Conservation (phyloP, 2,329 filamentous ascomycete species). For the Penicillium sp. region DNA sequence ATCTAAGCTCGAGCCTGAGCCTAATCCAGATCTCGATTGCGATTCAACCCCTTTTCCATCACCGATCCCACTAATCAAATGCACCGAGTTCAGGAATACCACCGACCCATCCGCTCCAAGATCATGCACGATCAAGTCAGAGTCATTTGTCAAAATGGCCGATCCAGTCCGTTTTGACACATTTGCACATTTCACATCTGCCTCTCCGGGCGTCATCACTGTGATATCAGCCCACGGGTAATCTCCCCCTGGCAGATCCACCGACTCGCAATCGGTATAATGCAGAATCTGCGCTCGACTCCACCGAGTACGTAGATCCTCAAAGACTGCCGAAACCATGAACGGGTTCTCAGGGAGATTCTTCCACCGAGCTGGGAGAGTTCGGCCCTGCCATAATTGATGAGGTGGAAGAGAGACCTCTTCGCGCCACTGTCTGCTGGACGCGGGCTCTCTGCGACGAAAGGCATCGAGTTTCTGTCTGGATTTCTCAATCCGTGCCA, state of each 20-base stretch:
- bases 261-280: conserved; percentile 8
- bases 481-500: conserved; percentile 54
- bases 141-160: conserved; percentile 73
- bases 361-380: conserved; percentile 22
- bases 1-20: too few species aligned
- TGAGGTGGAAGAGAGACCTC: conserved; percentile 13
- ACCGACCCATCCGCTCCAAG: conserved; percentile 58
- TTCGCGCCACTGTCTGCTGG: conserved; percentile 5
- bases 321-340: conserved; percentile 69
- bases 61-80: conserved; percentile 22
- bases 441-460: conserved; percentile 22
- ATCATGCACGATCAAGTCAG: conserved; percentile 73
- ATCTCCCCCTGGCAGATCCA: conserved; percentile 14
- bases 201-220: conserved; percentile 71
- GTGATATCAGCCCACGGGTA: conserved; percentile 37
- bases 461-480: conserved; percentile 52
- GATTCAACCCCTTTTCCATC: conserved; percentile 8
- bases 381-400: conserved; percentile 24
- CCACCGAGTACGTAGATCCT: conserved; percentile 55
- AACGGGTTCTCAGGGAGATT: conserved; percentile 57
- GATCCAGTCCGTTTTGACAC: conserved; percentile 52
- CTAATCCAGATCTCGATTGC: too few species aligned
- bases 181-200: conserved; percentile 71
- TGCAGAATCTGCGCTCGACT: conserved; percentile 20
- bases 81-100: conserved; percentile 62